Base-by-base conservation (phyloP, 352 stramenopile genomes). In the Heterotrichella gracilis region DNA sequence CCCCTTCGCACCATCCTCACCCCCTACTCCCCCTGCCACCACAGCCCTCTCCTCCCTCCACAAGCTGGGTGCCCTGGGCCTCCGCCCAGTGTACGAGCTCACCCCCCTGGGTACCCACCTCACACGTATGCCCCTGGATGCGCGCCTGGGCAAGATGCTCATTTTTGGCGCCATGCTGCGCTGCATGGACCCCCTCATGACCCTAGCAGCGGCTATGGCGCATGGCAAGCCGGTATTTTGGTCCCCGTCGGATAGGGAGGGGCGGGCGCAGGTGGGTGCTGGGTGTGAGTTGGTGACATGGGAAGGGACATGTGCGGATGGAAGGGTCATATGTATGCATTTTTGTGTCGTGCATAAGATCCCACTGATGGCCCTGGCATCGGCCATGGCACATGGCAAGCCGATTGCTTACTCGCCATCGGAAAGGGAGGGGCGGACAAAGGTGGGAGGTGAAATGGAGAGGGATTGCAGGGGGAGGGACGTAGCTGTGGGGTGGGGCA, bases 61-160 rank as follows among this genome's bases (percentile, higher is more conserved):
- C 0, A 82, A 94, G 22, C 78, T 95, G 13, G 80, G 81, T 40
- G 79, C 86, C 70, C 84, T 95, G 25, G 84, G 86, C 0, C 14
- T 42, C 32, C 74, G 76, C 2, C 69, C 73, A 3, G 80, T 84
- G 69, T 73, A 71, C n/a, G 69, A 70, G 19, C 76, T 99, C 4
- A 98, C 92, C 19, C 80, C 84, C 70, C 79, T 99, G 0, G 93
- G 93, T 2, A 66, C 75, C 0, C 82, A 95, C 69, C 78, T 98
- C 14, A 82, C 87, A 3, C 79, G 83, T 66, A 77, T 99, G 3
- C 90, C 90, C n/a, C 79, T 98, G 2, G 85, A 98, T 76, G 85
- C 90, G 17, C 83, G 89, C 73, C 77, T 97, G 19, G 92, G 85
- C 22, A 97, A 97, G 74, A 85, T 98, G 77, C 76, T 98, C 3